Evolutionary conservation across 495 filamentous ascomycete genomes (phyloP).

Genomic region (Aspergillus bridgeri): DNA sequence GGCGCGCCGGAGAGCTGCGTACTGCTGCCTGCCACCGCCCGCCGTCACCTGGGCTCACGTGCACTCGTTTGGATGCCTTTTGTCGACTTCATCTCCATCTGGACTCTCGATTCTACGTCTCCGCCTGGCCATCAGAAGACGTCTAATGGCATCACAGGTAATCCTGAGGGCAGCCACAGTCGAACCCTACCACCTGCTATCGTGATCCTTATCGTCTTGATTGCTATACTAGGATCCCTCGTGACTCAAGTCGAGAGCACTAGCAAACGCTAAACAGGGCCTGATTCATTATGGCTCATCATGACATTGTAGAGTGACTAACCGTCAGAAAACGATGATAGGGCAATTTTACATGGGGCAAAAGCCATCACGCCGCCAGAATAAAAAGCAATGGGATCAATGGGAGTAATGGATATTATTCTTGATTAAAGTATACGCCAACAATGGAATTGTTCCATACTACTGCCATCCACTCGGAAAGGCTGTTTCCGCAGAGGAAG

Average conservation of each 20-base stretch:
- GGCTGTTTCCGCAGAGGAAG: constrained; percentile 10
- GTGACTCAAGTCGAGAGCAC: neutral
- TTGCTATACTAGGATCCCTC: neutral
- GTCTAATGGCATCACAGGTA: neutral
- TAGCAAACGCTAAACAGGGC: neutral
- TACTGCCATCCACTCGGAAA: constrained; percentile 5
- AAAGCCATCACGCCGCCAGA: neutral
- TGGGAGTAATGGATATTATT: neutral
- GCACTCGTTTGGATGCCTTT: no score
- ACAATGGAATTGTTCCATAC: neutral
- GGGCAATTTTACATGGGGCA: neutral
- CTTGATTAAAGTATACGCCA: neutral
- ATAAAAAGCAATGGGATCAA: neutral
- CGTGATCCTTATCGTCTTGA: neutral
- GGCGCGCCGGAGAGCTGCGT: no score
- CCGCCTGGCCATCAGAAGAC: no score
- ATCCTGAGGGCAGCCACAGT: neutral
- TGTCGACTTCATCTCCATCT: neutral
- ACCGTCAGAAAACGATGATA: neutral
- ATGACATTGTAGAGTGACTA: neutral
- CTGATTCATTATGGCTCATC: neutral
- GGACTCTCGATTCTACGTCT: no score
- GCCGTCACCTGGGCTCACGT: neutral
- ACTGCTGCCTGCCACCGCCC: neutral
- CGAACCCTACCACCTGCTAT: neutral